These are phyloP conservation scores for Allium fistulosum DNA, from an alignment of 106 monocot species.

Conservation along the genomic window DNA sequence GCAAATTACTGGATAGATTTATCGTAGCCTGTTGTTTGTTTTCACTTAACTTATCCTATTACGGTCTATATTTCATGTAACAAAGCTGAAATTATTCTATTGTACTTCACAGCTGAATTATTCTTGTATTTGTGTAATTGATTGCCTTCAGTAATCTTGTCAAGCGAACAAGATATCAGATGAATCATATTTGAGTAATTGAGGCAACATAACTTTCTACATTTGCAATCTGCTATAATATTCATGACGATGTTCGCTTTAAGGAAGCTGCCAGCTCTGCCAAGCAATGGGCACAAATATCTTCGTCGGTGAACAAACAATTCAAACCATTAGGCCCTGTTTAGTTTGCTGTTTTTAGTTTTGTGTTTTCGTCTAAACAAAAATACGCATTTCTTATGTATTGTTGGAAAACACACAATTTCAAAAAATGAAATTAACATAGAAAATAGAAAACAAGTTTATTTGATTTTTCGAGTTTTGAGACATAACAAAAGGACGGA, in stretches of 20 bases:
- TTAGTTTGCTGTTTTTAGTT: no score
- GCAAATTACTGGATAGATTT: background rate
- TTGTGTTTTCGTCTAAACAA: no score
- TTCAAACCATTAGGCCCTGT: no score
- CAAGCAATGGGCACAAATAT: constrained; percentile 49
- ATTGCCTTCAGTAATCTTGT: constrained; percentile 63
- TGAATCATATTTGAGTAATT: constrained; percentile 52
- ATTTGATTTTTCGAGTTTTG: no score
- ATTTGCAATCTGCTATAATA: constrained; percentile 22
- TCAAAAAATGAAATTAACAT: no score
- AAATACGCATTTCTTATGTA: no score
- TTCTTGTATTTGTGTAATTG: constrained; percentile 4
- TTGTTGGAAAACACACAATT: no score
- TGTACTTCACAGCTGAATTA: background rate
- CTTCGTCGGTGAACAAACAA: constrained; percentile 39
- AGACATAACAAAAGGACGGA: no score
- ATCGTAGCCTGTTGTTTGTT: background rate
- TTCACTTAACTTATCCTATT: background rate
- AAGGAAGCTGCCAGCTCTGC: constrained; percentile 31
- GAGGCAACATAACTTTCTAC: constrained; percentile 55
- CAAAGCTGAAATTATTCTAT: background rate
- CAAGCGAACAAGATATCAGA: constrained; percentile 54
- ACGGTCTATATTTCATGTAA: background rate
- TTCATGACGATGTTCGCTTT: constrained; percentile 32
- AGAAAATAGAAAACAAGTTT: no score